phyloP scores from a whole-genome alignment of 805 yeast genomes.

The Zygoascus ofunaensis region DNA sequence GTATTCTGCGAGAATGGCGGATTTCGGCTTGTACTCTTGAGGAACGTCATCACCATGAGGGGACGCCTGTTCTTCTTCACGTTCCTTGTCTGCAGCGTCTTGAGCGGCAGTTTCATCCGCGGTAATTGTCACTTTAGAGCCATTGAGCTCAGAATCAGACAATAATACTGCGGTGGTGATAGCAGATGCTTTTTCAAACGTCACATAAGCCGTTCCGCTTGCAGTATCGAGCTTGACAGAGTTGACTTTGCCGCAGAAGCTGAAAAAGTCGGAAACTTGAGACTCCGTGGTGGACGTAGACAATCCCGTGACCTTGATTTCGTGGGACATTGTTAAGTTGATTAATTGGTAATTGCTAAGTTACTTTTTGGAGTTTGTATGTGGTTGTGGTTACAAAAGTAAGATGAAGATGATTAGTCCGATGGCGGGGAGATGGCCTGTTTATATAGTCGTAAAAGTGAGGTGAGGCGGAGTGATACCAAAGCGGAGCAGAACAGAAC shows the following conservation, averaged over 20 bases:
- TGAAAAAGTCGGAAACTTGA: constrained; percentile 56
- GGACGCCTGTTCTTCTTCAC: constrained; percentile 9
- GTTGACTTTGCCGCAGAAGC: constrained; percentile 58
- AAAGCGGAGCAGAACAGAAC: too few relatives aligned
- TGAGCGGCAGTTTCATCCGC: constrained; percentile 18
- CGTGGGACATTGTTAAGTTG: constrained; percentile 4
- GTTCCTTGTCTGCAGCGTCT: constrained; percentile 12
- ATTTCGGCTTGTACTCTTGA: constrained; percentile 72
- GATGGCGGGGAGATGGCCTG: too few relatives aligned
- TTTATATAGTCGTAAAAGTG: too few relatives aligned
- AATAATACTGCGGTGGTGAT: constrained; percentile 60
- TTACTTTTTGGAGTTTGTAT: neutral
- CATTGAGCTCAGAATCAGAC: constrained; percentile 66
- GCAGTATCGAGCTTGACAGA: constrained; percentile 18
- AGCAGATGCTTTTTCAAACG: constrained; percentile 51
- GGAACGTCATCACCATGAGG: constrained; percentile 39
- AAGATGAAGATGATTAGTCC: too few relatives aligned
- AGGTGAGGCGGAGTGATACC: too few relatives aligned
- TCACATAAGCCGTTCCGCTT: constrained; percentile 37
- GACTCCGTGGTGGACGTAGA: constrained; percentile 41
- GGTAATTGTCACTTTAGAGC: constrained; percentile 42
- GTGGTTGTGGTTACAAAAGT: too few relatives aligned
- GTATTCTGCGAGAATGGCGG: constrained; percentile 67
- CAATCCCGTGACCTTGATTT: constrained; percentile 38
- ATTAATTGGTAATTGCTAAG: neutral